Percentiles rank a stretch among this genome's conserved stretches.
phyloP scores from a whole-genome alignment of 2,329 filamentous ascomycete species.

The Dactylellina sp. region DNA sequence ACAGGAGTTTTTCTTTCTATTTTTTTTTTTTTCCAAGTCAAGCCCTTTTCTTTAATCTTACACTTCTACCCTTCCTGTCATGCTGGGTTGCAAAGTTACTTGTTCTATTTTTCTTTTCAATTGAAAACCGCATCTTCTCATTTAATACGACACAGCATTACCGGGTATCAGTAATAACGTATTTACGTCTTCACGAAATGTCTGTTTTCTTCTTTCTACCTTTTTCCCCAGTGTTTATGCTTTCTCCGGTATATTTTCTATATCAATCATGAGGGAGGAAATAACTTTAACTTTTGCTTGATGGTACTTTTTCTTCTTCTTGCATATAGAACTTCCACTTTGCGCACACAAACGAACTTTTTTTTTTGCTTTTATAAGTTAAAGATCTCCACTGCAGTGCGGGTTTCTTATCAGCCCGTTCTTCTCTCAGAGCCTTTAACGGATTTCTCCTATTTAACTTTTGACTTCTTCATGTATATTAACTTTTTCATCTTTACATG shows the following conservation, averaged over 20 bases:
- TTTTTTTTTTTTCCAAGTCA: conserved; percentile 25
- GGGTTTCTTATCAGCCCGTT: too few relatives aligned
- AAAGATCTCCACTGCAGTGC: too few relatives aligned
- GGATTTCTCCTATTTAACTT: too few relatives aligned
- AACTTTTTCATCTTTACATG: too few relatives aligned
- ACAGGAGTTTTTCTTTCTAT: conserved; percentile 42
- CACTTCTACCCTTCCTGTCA: conserved; percentile 20
- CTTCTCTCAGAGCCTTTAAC: too few relatives aligned
- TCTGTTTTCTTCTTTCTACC: conserved; percentile 31
- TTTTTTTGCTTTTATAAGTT: background rate
- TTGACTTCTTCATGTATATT: too few relatives aligned
- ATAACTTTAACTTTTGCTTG: conserved; percentile 1
- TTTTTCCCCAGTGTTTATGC: conserved; percentile 38
- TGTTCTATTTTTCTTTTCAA: conserved; percentile 7
- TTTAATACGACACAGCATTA: conserved; percentile 26
- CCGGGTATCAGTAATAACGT: conserved; percentile 37
- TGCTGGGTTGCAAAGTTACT: conserved; percentile 11
- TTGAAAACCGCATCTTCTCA: background rate
- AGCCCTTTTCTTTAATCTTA: conserved; percentile 13
- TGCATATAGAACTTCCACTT: conserved; percentile 30
- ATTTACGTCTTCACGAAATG: conserved; percentile 31
- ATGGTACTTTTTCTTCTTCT: conserved; percentile 19
- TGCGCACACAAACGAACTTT: background rate
- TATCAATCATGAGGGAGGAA: conserved; percentile 20
- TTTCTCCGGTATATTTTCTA: conserved; percentile 45